Evolutionary conservation across 768 basidiomycete species (phyloP).

Genomic region (Lepiota brunneoincarnata): DNA sequence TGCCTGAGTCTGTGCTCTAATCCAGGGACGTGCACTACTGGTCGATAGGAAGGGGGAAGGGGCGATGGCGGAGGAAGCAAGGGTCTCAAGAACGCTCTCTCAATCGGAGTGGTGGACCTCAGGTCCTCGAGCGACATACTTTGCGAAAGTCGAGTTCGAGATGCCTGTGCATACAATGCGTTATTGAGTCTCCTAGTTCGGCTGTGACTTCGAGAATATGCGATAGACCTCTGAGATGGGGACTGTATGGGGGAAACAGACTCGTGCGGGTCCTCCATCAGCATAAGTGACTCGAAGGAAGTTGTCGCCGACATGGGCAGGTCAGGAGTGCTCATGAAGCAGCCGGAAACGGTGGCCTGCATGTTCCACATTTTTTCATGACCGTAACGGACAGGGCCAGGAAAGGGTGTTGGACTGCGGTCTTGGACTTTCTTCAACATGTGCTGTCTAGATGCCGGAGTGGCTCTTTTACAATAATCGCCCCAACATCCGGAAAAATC

Average conservation of each 20-base stretch:
- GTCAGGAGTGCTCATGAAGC: not conserved
- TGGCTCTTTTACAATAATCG: too few relatives aligned
- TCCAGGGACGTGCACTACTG: not conserved
- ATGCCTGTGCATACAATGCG: too few relatives aligned
- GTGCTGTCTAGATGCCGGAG: not conserved
- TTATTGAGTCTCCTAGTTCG: too few relatives aligned
- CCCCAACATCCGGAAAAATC: not conserved
- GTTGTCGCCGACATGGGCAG: not conserved
- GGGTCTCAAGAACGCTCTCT: not conserved
- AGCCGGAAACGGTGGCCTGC: not conserved
- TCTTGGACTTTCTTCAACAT: not conserved
- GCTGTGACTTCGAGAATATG: not conserved
- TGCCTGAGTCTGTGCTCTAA: slow-evolving; percentile 1
- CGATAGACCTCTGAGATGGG: not conserved
- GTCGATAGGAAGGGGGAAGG: slow-evolving; percentile 2
- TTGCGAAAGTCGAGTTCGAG: not conserved
- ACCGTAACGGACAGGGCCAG: not conserved
- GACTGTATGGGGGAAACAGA: not conserved
- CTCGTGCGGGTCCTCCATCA: not conserved
- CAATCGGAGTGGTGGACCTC: not conserved
- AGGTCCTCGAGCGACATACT: not conserved
- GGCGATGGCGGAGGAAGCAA: not conserved
- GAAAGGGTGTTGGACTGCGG: not conserved
- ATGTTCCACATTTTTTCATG: not conserved
- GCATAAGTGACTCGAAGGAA: not conserved